These are phyloP conservation scores for Penicillium goetzii DNA, from an alignment of 495 filamentous ascomycete genomes.

Conservation along the genomic window DNA sequence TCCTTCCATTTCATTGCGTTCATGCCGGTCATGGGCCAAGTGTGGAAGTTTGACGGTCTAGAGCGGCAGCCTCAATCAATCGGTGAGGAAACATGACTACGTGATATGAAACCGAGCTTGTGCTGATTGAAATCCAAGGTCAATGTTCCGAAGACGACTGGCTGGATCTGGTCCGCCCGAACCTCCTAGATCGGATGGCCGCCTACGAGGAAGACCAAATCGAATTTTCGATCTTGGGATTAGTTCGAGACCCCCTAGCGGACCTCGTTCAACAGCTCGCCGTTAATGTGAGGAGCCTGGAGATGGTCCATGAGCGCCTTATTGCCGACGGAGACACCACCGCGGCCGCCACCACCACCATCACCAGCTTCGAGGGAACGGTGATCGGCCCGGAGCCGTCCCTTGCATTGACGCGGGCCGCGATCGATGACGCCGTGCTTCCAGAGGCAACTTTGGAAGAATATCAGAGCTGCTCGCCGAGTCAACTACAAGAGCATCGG, in stretches of 20 bases:
- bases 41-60: conserved; percentile 93
- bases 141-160: conserved; percentile 51
- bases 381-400: conserved; percentile 40
- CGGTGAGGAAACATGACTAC: conserved; percentile 50
- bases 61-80: conserved; percentile 71
- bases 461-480: conserved; percentile 26
- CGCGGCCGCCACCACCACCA: neutral
- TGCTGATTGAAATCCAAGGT: conserved; percentile 26
- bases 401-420: conserved; percentile 38
- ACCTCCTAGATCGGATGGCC: conserved; percentile 54
- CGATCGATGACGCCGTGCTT: conserved; percentile 37
- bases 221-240: conserved; percentile 59
- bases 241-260: conserved; percentile 56
- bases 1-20: conserved; percentile 90
- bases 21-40: conserved; percentile 70
- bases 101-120: neutral
- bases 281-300: conserved; percentile 48
- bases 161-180: conserved; percentile 51
- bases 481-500: conserved; percentile 34
- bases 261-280: conserved; percentile 47
- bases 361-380: conserved; percentile 23
- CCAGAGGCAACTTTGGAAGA: conserved; percentile 19
- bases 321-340: conserved; percentile 4
- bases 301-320: conserved; percentile 41
- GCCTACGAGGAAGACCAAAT: conserved; percentile 58